A percentile compares a stretch with the other conserved stretches of the same genome.
phyloP scores from a whole-genome alignment of 306 rosid species.

The Acacia crassicarpa region DNA sequence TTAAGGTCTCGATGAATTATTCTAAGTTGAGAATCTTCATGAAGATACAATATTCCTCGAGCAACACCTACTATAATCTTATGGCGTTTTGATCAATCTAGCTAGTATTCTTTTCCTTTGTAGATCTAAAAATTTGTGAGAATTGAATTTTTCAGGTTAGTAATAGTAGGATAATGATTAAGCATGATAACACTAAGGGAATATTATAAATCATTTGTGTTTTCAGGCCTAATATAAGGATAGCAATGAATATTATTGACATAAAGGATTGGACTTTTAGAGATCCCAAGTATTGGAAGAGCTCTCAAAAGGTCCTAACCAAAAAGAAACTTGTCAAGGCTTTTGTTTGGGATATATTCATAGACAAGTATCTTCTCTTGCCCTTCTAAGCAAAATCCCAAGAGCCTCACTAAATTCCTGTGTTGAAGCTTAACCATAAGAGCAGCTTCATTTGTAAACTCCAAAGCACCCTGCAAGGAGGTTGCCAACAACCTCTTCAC shows the following conservation, averaged over 20 bases:
- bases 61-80: constrained; percentile 58
- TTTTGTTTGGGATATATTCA: constrained; percentile 53
- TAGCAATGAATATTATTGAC: too few species aligned
- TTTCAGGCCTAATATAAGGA: too few species aligned
- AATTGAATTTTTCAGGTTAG: constrained; percentile 1
- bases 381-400: constrained; percentile 61
- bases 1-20: constrained; percentile 70
- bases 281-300: background rate
- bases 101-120: constrained; percentile 37
- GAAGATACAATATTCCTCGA: constrained; percentile 65
- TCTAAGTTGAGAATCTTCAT: constrained; percentile 63
- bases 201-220: too few species aligned
- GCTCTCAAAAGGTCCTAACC: constrained; percentile 36
- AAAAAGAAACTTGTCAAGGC: constrained; percentile 45
- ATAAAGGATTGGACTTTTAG: too few species aligned
- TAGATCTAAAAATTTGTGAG: constrained; percentile 37
- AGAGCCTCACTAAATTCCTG: constrained; percentile 51
- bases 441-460: constrained; percentile 56
- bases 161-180: background rate
- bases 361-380: constrained; percentile 57
- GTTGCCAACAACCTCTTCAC: constrained; percentile 55
- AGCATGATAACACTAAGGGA: background rate
- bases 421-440: constrained; percentile 62
- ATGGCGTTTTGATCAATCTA: constrained; percentile 52
- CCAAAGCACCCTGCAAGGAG: constrained; percentile 58